Base-by-base conservation (phyloP, 2,329 filamentous ascomycete species). In the Diplodia sapinea region DNA sequence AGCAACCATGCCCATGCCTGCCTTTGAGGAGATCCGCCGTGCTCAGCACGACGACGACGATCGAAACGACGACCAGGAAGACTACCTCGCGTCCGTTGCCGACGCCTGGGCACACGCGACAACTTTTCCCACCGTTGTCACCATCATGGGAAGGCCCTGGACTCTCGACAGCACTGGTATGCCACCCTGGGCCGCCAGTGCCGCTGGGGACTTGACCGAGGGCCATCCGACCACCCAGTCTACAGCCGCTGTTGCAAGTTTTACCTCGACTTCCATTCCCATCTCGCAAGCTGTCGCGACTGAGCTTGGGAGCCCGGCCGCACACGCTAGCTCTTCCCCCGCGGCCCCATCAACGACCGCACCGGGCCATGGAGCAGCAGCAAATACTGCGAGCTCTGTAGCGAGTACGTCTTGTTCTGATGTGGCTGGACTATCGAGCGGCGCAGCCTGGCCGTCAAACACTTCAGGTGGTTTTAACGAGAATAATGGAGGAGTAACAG, bases 401-500 rank as follows among this genome's bases (percentile, higher is more conserved):
- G 23, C 33, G 40, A 61, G 57, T 61, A 61, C 40, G 57, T 61
- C 23, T 11, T 33, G 55, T 47, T 29, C 57, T 49, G 38, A 29
- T n/a, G 40, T 26, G 23, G 3, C 33, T 33, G 38, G 20, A 43
- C 26, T 31, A 23, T 20, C 56, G 40, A 20, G 50, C n/a, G 57
- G 57, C 29, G 40, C 26, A 33, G 40, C 40, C 40, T 13, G 11
- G 40, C 36, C 26, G 3, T n/a, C 56, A 23, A 29, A 8, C 40
- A 9, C 13, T 17, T 33, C 20, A 11, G 26, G 38, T 20, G 56
- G 40, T 17, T 43, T 9, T 12, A 8, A n/a, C 33, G 55, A 20
- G 6, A 49, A 17, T 17, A 61, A 61, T 17, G 57, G 57, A 43
- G 57, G 26, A 61, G 57, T 61, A 61, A 61, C 57, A 49, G 12